Conservation (phyloP, 352 stramenopile genomes). For the Thraustochytrium striatum region DNA sequence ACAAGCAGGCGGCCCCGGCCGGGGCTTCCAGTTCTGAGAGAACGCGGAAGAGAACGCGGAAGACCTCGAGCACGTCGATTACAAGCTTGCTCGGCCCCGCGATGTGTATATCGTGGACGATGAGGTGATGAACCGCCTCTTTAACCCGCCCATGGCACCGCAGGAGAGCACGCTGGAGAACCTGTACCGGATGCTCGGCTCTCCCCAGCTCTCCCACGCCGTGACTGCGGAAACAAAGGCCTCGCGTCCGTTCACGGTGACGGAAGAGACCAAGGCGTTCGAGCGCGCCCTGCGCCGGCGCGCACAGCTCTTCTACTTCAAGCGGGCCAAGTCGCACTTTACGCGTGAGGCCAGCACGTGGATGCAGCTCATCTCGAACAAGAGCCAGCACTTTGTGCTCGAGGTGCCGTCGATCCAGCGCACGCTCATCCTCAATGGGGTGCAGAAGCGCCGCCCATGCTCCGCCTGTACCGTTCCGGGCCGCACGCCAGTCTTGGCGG, state of each 20-base stretch:
- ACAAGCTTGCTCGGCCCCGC: not conserved
- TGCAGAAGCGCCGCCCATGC: not conserved
- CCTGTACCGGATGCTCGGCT: constrained; percentile 20
- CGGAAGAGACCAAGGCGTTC: not conserved
- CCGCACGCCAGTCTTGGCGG: not conserved
- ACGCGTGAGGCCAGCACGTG: not conserved
- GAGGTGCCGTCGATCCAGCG: constrained; percentile 13
- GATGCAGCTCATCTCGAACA: not conserved
- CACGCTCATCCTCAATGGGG: not conserved
- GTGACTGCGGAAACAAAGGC: not conserved
- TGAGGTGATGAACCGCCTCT: constrained; percentile 17
- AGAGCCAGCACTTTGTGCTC: constrained; percentile 7
- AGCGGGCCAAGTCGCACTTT: constrained; percentile 35
- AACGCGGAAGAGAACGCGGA: not conserved
- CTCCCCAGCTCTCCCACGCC: not conserved
- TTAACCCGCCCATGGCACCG: constrained; percentile 7
- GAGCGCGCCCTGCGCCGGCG: not conserved
- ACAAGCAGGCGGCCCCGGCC: too few species aligned
- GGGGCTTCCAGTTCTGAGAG: not conserved
- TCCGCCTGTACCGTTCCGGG: not conserved
- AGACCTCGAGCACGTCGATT: not conserved
- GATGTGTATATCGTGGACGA: constrained; percentile 27
- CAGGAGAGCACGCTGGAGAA: not conserved
- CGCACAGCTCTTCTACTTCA: constrained; percentile 39
- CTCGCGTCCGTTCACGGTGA: not conserved